Base-by-base conservation (phyloP, 139 green algal genomes). In the Tetradesmus lagerheimii region DNA sequence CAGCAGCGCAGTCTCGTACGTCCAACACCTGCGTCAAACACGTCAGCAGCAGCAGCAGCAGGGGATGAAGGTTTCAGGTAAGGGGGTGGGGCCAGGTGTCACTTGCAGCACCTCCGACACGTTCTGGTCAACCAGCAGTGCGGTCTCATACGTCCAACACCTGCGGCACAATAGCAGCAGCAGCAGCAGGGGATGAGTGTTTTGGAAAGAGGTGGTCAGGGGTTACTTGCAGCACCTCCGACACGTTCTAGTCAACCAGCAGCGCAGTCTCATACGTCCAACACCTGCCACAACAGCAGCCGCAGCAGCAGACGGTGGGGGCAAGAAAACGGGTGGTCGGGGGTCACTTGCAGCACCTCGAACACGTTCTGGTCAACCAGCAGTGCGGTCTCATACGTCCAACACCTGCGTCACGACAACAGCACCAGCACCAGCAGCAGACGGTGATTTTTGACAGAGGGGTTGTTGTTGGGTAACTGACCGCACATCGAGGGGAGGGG, bases 141-240 rank as follows among this genome's bases (percentile, higher is more conserved):
- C 95, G 1, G 98, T 99, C 94, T 99, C 98, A 82, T 97, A 98
- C 1, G 97, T 96, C 98, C 98, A 99, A 93, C 98, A 99, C 15
- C 86, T 90, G 75, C 27, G 66, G 23, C 5, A 37, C 41, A 64
- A 41, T 25, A 86, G 47, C 45, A 43, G n/a, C 47, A 43, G n/a
- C 39, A 84, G 78, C 37, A 82, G 76, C 76, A 71, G 57, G 20
- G 31, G 23, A 20, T 31, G 57, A 20, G 31, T 2, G 25, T 57
- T 12, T 18, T 12, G 14, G 14, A 18, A 18, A 12, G 11, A 12
- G 45, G 45, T 57, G 14, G 45, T 12, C 11, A 12, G 11, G 14
- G 11, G 45, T 57, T 9, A 12, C 45, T 31, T 31, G 57, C 47
- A 62, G 31, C 77, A 15, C 71, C 74, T 99, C 95, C 0, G 90